These are phyloP conservation scores for Thelonectria blattea DNA, from an alignment of 2,329 filamentous ascomycete genomes.

Conservation along the genomic window DNA sequence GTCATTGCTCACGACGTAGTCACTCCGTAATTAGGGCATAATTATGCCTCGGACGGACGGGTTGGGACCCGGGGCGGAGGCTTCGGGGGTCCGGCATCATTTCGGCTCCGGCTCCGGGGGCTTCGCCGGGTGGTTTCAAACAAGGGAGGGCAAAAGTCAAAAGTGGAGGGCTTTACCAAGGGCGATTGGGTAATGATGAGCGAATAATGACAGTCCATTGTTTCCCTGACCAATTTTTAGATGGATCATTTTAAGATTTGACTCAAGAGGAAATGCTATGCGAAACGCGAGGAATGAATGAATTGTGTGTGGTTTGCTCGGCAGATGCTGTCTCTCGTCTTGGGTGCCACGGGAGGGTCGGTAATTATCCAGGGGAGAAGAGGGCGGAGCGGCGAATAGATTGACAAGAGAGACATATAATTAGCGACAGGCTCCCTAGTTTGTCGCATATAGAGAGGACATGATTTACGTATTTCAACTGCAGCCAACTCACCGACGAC, in stretches of 20 bases:
- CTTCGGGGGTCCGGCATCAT: background rate
- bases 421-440: background rate
- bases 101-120: too few species aligned
- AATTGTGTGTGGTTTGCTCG: too few species aligned
- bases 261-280: background rate
- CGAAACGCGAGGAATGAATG: background rate
- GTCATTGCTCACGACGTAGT: conserved; percentile 14
- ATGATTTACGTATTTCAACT: too few species aligned
- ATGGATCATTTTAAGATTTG: too few species aligned
- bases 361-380: background rate
- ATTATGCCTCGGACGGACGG: background rate
- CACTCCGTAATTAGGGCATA: background rate
- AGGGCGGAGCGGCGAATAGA: background rate
- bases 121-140: too few species aligned
- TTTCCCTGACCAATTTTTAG: background rate
- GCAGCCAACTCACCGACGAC: background rate
- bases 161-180: too few species aligned
- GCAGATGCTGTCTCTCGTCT: too few species aligned
- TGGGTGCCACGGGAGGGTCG: background rate
- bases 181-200: too few species aligned
- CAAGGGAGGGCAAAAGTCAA: too few species aligned
- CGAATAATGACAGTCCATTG: background rate
- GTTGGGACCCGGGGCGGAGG: background rate
- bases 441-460: background rate
- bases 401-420: background rate